Evolutionary conservation across 1,284 basidiomycete genomes (phyloP).

Genomic region (Veloporphyrellus conicus): DNA sequence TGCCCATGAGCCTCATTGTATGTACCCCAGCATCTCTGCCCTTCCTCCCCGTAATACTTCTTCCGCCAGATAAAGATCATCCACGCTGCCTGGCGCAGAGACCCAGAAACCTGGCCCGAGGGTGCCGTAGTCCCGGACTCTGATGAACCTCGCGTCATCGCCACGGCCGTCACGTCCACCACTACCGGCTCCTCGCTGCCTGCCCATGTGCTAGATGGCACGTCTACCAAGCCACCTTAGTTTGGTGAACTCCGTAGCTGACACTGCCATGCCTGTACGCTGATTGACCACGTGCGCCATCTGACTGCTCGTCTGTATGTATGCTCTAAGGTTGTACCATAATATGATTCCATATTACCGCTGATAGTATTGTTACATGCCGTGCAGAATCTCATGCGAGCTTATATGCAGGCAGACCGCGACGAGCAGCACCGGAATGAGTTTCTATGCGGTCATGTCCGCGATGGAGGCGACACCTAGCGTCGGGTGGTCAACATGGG

Average conservation of each 20-base stretch:
- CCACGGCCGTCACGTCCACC: neutral
- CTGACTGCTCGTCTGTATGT: constrained; percentile 10
- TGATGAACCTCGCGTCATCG: constrained; percentile 39
- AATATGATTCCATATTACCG: constrained; percentile 2
- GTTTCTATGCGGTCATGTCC: constrained; percentile 41
- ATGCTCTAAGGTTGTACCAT: constrained; percentile 1
- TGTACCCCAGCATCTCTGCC: constrained; percentile 27
- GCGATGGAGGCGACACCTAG: constrained; percentile 72
- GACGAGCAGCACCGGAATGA: too few relatives aligned
- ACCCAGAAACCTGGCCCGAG: constrained; percentile 65
- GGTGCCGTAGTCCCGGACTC: constrained; percentile 53
- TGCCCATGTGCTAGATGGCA: neutral
- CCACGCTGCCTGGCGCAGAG: constrained; percentile 67
- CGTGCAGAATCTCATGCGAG: constrained; percentile 5
- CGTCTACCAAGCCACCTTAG: constrained; percentile 10
- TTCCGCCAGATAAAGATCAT: constrained; percentile 58
- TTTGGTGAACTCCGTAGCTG: neutral
- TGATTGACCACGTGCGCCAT: neutral
- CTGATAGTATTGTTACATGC: constrained; percentile 11
- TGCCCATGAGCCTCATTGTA: constrained; percentile 63
- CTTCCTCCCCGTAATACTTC: constrained; percentile 11
- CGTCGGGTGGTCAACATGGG: constrained; percentile 9
- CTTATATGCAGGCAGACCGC: constrained; percentile 33
- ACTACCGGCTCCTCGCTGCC: too few relatives aligned
- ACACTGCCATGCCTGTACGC: neutral